phyloP scores from a whole-genome alignment of 169 alveolate species.

The Sarcocystis neurona region DNA sequence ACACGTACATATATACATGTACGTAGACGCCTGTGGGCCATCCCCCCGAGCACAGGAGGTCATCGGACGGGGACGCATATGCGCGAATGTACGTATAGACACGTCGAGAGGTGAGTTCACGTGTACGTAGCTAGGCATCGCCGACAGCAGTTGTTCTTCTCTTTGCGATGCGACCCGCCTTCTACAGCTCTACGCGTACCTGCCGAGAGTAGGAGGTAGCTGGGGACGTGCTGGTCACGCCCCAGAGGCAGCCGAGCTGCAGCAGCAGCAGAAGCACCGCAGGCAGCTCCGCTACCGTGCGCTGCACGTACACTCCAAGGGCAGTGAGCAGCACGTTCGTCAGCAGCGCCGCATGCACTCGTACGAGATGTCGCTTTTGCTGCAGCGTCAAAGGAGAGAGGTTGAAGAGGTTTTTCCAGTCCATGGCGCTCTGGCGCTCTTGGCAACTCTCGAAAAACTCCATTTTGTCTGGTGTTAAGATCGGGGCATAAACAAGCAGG shows the following conservation, averaged over 20 bases:
- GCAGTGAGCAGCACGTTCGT: conserved; percentile 52
- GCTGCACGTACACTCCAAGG: conserved; percentile 56
- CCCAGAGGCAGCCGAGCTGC: conserved; percentile 9
- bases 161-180: no score
- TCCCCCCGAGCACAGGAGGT: no score
- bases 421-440: conserved; percentile 40
- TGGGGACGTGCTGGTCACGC: conserved; percentile 24
- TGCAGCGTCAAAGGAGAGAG: conserved; percentile 28
- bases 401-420: conserved; percentile 23
- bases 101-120: no score
- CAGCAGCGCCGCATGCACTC: conserved; percentile 35
- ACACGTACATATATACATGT: background rate
- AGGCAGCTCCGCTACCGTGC: background rate
- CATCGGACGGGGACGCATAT: no score
- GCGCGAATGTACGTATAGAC: no score
- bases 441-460: background rate
- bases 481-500: no score
- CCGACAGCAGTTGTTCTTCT: no score
- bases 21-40: no score
- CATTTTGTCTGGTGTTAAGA: no score
- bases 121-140: no score
- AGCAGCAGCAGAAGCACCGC: conserved; percentile 20
- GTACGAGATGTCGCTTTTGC: conserved; percentile 38
- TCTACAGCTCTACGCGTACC: no score
- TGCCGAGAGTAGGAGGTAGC: no score